These are phyloP conservation scores for Acanthamoeba royreba DNA, from an alignment of 208 protist genomes.

Conservation along the genomic window DNA sequence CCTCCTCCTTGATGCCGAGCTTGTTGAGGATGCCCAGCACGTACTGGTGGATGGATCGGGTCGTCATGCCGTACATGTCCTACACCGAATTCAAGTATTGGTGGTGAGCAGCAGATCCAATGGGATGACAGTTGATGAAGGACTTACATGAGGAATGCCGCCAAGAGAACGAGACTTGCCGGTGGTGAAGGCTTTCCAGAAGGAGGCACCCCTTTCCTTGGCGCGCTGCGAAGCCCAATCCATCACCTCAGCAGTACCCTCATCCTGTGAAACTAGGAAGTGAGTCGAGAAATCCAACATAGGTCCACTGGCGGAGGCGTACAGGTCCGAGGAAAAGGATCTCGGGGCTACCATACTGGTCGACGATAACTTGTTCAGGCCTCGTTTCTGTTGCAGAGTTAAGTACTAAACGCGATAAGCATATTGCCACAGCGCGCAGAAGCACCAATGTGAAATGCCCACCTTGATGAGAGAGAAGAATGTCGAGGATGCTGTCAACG, in stretches of 20 bases:
- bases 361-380: conserved; percentile 82
- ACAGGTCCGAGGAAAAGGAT: conserved; percentile 94
- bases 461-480: conserved; percentile 48
- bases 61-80: conserved; percentile 94
- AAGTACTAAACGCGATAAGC: not conserved
- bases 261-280: conserved; percentile 74
- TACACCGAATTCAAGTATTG: not conserved
- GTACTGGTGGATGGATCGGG: conserved; percentile 91
- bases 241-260: conserved; percentile 90
- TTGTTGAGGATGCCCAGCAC: conserved; percentile 87
- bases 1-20: conserved; percentile 83
- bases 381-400: not conserved
- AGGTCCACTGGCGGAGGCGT: conserved; percentile 19
- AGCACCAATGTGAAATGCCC: not conserved
- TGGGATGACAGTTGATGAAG: not conserved
- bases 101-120: not conserved
- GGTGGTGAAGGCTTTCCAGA: conserved; percentile 95
- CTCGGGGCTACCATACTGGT: conserved; percentile 84
- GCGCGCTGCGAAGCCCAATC: conserved; percentile 77
- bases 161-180: conserved; percentile 90
- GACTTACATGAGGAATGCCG: conserved; percentile 89
- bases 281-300: not conserved
- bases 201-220: conserved; percentile 84
- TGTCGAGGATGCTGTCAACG: conserved; percentile 90
- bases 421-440: not conserved